Percentiles rank a stretch among this genome's conserved stretches.
Conservation (phyloP, 306 rosid species). For the Coriaria nepalensis region DNA sequence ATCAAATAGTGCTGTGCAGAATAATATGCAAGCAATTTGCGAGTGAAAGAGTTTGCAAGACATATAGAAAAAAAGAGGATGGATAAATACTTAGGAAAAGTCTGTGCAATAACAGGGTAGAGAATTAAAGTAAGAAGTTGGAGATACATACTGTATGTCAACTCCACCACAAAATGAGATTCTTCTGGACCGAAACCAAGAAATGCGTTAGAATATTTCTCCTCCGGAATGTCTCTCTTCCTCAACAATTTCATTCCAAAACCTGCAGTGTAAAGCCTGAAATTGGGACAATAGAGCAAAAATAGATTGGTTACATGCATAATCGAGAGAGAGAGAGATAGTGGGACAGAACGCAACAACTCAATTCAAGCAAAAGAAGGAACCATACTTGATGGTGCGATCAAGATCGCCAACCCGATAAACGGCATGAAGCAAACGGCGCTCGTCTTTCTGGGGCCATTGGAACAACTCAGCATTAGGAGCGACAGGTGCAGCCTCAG, state of each 20-base stretch:
- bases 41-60: too few species aligned
- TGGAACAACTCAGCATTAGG: slow-evolving; percentile 57
- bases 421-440: slow-evolving; percentile 78
- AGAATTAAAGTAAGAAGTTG: slow-evolving; percentile 3
- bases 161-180: slow-evolving; percentile 68
- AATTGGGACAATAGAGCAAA: neutral
- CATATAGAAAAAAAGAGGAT: too few species aligned
- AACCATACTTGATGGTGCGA: slow-evolving; percentile 73
- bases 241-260: slow-evolving; percentile 80
- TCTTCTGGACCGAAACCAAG: slow-evolving; percentile 82
- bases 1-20: too few species aligned
- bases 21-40: too few species aligned
- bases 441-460: slow-evolving; percentile 80
- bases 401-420: slow-evolving; percentile 98
- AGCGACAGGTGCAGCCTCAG: slow-evolving; percentile 45
- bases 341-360: neutral
- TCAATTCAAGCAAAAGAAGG: neutral
- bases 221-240: slow-evolving; percentile 78
- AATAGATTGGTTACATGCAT: neutral
- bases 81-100: too few species aligned
- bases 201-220: slow-evolving; percentile 83
- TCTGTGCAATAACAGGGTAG: neutral
- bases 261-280: slow-evolving; percentile 79
- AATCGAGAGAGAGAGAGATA: neutral
- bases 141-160: slow-evolving; percentile 65